Percentiles rank a stretch among this genome's conserved stretches.
Conservation (phyloP, 441 rosid genomes). For the Bruguiera hainesii region DNA sequence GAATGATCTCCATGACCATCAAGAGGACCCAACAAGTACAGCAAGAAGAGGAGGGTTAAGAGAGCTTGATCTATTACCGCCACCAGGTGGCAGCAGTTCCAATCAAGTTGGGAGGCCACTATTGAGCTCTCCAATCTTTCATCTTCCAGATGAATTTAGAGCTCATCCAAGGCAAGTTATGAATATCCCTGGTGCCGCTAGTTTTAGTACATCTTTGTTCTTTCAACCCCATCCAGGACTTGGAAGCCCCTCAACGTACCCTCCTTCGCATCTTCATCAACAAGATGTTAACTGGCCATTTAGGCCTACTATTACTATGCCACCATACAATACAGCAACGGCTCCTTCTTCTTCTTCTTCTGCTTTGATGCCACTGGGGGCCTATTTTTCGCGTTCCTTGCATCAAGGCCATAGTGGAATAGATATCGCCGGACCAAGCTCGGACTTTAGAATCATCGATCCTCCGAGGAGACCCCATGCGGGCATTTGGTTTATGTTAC, state of each 20-base stretch:
- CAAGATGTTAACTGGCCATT: conserved; percentile 64
- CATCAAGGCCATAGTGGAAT: conserved; percentile 36
- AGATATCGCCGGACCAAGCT: conserved; percentile 65
- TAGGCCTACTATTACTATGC: conserved; percentile 31
- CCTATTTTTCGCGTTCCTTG: conserved; percentile 56
- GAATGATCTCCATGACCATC: neutral
- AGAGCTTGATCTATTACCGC: conserved; percentile 75
- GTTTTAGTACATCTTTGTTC: conserved; percentile 38
- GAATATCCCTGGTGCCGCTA: conserved; percentile 22
- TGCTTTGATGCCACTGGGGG: conserved; percentile 51
- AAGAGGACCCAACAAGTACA: conserved; percentile 26
- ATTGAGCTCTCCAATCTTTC: conserved; percentile 20
- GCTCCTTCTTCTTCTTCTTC: conserved; percentile 37
- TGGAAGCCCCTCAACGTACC: conserved; percentile 39
- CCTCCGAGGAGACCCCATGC: conserved; percentile 83
- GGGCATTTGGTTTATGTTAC: conserved; percentile 90
- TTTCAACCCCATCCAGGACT: conserved; percentile 48
- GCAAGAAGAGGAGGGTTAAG: conserved; percentile 38
- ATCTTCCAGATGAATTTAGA: conserved; percentile 31
- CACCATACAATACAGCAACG: conserved; percentile 32
- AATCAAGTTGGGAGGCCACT: conserved; percentile 25
- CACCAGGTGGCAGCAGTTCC: conserved; percentile 33
- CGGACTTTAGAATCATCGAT: conserved; percentile 65
- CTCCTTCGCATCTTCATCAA: conserved; percentile 33
- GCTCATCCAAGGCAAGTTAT: conserved; percentile 28